Evolutionary conservation across 2,329 filamentous ascomycete species (phyloP).

Genomic region (Diplodia seriata): DNA sequence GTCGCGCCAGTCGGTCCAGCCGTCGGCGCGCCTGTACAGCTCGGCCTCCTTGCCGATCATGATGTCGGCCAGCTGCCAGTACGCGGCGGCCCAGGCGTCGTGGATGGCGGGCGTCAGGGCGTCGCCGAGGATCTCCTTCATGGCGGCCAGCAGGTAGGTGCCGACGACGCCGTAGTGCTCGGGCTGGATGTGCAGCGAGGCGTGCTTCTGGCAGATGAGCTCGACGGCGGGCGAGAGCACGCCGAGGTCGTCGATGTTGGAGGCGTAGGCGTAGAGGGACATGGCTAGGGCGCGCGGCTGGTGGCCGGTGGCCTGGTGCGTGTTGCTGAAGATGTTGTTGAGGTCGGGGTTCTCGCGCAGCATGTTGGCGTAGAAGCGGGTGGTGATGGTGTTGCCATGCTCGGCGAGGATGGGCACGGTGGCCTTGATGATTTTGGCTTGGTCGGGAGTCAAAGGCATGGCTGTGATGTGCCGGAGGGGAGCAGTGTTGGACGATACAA

Average conservation of each 20-base stretch:
- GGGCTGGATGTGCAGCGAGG: constrained; percentile 70
- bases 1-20: constrained; percentile 71
- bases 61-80: constrained; percentile 75
- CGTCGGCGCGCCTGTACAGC: constrained; percentile 66
- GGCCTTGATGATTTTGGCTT: constrained; percentile 70
- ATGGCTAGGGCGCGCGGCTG: constrained; percentile 74
- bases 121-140: constrained; percentile 69
- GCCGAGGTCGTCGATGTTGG: constrained; percentile 72
- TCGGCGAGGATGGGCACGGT: constrained; percentile 73
- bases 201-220: constrained; percentile 79
- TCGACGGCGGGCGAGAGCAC: constrained; percentile 65
- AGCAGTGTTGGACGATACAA: background rate
- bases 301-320: constrained; percentile 71
- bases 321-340: constrained; percentile 73
- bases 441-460: constrained; percentile 61
- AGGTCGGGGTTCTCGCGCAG: constrained; percentile 70
- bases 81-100: constrained; percentile 73
- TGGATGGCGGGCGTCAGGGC: constrained; percentile 70
- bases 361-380: constrained; percentile 75
- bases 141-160: constrained; percentile 71
- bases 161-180: constrained; percentile 76
- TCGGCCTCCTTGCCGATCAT: constrained; percentile 71
- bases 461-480: background rate
- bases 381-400: constrained; percentile 72
- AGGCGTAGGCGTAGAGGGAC: constrained; percentile 73